phyloP scores from a whole-genome alignment of 2,329 filamentous ascomycete genomes.

The Paecilomyces niveus region DNA sequence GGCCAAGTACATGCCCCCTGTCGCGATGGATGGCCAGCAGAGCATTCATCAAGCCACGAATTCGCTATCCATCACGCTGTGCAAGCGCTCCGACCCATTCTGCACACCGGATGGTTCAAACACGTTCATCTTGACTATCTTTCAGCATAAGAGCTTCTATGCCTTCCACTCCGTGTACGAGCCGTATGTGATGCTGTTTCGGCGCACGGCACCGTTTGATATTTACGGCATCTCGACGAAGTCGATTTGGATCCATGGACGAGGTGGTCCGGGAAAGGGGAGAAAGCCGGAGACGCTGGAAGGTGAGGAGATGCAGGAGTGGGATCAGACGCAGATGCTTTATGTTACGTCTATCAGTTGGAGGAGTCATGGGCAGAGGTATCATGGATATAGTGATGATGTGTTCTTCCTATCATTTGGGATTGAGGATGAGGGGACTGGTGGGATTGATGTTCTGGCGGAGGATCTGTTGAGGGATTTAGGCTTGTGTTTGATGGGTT shows the following conservation, averaged over 20 bases:
- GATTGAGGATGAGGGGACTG: slow-evolving; percentile 33
- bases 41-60: slow-evolving; percentile 56
- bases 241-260: slow-evolving; percentile 52
- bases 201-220: slow-evolving; percentile 42
- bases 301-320: neutral
- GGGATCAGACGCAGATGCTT: slow-evolving; percentile 44
- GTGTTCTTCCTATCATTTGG: slow-evolving; percentile 50
- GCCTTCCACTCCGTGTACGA: neutral
- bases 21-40: slow-evolving; percentile 27
- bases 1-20: slow-evolving; percentile 37
- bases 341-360: slow-evolving; percentile 54
- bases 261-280: slow-evolving; percentile 22
- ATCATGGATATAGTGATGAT: slow-evolving; percentile 53
- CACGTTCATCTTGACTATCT: slow-evolving; percentile 49
- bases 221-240: slow-evolving; percentile 43
- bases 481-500: neutral
- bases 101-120: slow-evolving; percentile 42
- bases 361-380: slow-evolving; percentile 41
- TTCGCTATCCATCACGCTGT: slow-evolving; percentile 50
- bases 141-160: slow-evolving; percentile 46
- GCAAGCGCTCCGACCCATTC: slow-evolving; percentile 38
- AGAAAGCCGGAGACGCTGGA: slow-evolving; percentile 10
- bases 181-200: slow-evolving; percentile 41
- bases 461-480: neutral
- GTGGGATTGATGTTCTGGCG: neutral